Percentiles rank a stretch among this genome's conserved stretches.
Conservation (phyloP, 2,329 filamentous ascomycete genomes). For the Fusarium albidum region DNA sequence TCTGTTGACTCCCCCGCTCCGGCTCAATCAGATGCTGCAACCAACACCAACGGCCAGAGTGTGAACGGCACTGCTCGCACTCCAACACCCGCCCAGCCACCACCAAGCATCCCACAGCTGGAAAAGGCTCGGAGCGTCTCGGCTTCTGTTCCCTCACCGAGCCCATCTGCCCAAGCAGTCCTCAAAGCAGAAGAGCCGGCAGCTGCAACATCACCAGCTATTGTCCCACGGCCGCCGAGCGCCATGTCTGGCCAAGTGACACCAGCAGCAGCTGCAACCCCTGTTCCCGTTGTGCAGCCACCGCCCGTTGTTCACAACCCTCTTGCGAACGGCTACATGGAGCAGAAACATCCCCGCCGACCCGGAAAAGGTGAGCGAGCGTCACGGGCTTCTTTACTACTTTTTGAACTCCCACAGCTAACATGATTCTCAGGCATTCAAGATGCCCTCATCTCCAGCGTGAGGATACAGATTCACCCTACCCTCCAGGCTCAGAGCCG, state of each 20-base stretch:
- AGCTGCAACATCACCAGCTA: conserved; percentile 39
- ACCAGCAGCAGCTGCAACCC: conserved; percentile 1
- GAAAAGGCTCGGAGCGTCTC: conserved; percentile 54
- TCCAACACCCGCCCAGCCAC: conserved; percentile 32
- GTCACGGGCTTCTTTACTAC: too few species aligned
- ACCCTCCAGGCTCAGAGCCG: conserved; percentile 68
- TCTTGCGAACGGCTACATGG: conserved; percentile 44
- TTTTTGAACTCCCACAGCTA: conserved; percentile 18
- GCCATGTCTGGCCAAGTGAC: conserved; percentile 29
- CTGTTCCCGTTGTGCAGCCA: conserved; percentile 29
- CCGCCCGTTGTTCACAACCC: conserved; percentile 41
- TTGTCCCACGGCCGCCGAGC: conserved; percentile 26
- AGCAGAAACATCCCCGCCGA: conserved; percentile 49
- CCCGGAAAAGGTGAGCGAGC: conserved; percentile 52
- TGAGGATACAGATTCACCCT: conserved; percentile 74
- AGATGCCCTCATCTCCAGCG: conserved; percentile 72
- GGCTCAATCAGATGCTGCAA: conserved; percentile 31
- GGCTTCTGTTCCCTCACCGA: conserved; percentile 52
- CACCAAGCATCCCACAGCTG: conserved; percentile 30
- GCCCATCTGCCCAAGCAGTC: conserved; percentile 49
- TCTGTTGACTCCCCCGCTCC: conserved; percentile 60
- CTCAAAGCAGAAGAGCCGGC: conserved; percentile 48
- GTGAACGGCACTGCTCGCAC: conserved; percentile 34
- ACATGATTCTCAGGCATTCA: conserved; percentile 53
- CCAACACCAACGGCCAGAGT: conserved; percentile 35